Evolutionary conservation across 768 basidiomycete species (phyloP).

Genomic region (Omphalotus guepiniiformis): DNA sequence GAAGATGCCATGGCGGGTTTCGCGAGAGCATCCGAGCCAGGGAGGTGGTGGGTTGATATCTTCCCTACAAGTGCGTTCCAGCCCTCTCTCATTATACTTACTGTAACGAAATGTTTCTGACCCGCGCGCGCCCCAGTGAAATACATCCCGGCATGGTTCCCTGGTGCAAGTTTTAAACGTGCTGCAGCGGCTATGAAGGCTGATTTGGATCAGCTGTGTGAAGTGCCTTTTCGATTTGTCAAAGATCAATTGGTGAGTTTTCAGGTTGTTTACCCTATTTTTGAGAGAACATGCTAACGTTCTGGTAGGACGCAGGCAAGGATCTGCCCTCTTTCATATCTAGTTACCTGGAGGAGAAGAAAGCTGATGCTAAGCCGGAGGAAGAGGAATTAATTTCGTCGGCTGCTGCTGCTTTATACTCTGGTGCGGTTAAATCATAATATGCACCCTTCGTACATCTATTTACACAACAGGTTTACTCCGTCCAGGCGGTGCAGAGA

Average conservation of each 20-base stretch:
- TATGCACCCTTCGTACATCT: conserved; percentile 6
- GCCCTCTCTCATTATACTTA: too few relatives aligned
- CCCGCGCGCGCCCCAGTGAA: too few relatives aligned
- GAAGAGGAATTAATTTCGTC: conserved; percentile 21
- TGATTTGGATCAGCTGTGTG: not conserved
- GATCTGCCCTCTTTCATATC: too few relatives aligned
- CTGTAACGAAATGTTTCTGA: too few relatives aligned
- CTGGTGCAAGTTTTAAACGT: conserved; percentile 1
- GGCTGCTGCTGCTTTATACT: conserved; percentile 28
- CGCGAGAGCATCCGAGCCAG: conserved; percentile 28
- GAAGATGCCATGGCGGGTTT: conserved; percentile 32
- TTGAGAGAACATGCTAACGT: too few relatives aligned
- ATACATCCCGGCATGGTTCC: conserved; percentile 6
- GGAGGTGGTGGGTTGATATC: conserved; percentile 27
- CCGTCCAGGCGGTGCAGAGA: conserved; percentile 23
- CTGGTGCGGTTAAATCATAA: conserved; percentile 17
- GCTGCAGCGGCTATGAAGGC: not conserved
- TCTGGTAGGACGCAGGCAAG: too few relatives aligned
- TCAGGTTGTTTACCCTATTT: too few relatives aligned
- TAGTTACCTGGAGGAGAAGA: too few relatives aligned
- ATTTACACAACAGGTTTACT: not conserved
- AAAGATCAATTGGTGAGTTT: conserved; percentile 2
- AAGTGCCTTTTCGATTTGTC: not conserved
- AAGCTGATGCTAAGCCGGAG: too few relatives aligned
- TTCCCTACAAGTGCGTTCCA: conserved; percentile 23